Evolutionary conservation across 2,329 filamentous ascomycete genomes (phyloP).

Genomic region (Ophiostoma himal-ulmi): DNA sequence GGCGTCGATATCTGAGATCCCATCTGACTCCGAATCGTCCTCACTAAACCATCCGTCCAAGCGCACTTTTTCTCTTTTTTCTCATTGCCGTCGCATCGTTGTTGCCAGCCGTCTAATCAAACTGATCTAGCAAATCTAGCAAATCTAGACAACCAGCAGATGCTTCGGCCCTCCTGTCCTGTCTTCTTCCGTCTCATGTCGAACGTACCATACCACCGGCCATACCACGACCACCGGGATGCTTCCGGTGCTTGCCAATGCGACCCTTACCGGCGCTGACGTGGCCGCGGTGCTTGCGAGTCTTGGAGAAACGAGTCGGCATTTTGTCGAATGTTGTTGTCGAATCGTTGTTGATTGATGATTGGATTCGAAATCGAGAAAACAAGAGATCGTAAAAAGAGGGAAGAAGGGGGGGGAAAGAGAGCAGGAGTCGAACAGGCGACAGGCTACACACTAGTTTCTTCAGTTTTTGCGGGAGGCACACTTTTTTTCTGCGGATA

Average conservation of each 20-base stretch:
- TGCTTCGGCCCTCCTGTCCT: neutral
- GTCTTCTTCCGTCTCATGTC: neutral
- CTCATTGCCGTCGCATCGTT: constrained; percentile 1
- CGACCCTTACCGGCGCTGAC: constrained; percentile 98
- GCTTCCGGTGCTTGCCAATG: constrained; percentile 98
- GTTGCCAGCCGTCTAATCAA: neutral
- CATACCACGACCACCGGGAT: constrained; percentile 73
- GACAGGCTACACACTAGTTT: constrained; percentile 10
- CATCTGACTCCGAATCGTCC: neutral
- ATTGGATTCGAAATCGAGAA: constrained; percentile 17
- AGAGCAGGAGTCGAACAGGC: constrained; percentile 11
- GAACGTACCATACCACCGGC: constrained; percentile 67
- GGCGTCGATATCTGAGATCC: neutral
- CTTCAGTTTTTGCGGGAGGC: constrained; percentile 15
- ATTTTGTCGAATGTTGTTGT: constrained; percentile 25
- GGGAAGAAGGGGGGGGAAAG: constrained; percentile 5
- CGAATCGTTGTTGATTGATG: constrained; percentile 23
- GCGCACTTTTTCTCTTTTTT: neutral
- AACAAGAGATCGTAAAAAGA: constrained; percentile 16
- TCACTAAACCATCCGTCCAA: neutral
- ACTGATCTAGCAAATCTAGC: neutral
- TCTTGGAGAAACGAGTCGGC: constrained; percentile 71
- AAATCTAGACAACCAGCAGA: neutral
- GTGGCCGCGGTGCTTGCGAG: constrained; percentile 87
- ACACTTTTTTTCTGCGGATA: constrained; percentile 14